A percentile compares a stretch with the other conserved stretches of the same genome.
These are phyloP conservation scores for Begonia loranthoides DNA, from an alignment of 306 rosid species.

Conservation along the genomic window DNA sequence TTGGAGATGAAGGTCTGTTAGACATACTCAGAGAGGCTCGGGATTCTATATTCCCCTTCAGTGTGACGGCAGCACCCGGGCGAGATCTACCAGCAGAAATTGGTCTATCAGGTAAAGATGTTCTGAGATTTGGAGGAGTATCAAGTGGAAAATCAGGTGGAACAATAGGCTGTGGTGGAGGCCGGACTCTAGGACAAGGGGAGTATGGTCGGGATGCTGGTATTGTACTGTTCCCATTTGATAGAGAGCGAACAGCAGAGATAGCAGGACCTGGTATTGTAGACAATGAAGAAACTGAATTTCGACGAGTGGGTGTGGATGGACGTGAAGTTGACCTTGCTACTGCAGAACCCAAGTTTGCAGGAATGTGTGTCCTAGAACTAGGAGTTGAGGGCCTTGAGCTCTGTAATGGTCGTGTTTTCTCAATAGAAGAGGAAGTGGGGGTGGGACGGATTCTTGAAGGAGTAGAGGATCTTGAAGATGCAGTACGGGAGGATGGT, in stretches of 20 bases:
- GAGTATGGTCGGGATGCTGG: slow-evolving; percentile 80
- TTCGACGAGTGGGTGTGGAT: slow-evolving; percentile 79
- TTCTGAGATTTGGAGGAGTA: slow-evolving; percentile 92
- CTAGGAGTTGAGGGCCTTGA: slow-evolving; percentile 91
- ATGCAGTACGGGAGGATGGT: slow-evolving; percentile 51
- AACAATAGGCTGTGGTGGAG: slow-evolving; percentile 74
- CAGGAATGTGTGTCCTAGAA: slow-evolving; percentile 85
- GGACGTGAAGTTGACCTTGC: slow-evolving; percentile 65
- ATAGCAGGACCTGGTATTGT: slow-evolving; percentile 31
- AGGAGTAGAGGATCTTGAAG: slow-evolving; percentile 78
- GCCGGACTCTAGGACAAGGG: slow-evolving; percentile 66
- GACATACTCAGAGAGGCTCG: slow-evolving; percentile 28
- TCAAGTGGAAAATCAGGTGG: slow-evolving; percentile 81
- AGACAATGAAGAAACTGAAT: slow-evolving; percentile 50
- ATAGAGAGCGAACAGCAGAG: slow-evolving; percentile 35
- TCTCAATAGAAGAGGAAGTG: slow-evolving; percentile 42
- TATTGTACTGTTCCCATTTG: slow-evolving; percentile 51
- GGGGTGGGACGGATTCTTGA: slow-evolving; percentile 55
- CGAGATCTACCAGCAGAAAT: slow-evolving; percentile 93
- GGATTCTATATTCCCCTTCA: slow-evolving; percentile 48
- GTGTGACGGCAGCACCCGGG: slow-evolving; percentile 30
- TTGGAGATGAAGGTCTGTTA: slow-evolving; percentile 72
- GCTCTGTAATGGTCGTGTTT: slow-evolving; percentile 42
- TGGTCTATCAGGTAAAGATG: slow-evolving; percentile 90
- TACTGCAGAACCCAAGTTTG: slow-evolving; percentile 59